Evolutionary conservation across 306 rosid species (phyloP), one percentile per base, ranked within the genome.

Genomic region (Vigna unguiculata): DNA sequence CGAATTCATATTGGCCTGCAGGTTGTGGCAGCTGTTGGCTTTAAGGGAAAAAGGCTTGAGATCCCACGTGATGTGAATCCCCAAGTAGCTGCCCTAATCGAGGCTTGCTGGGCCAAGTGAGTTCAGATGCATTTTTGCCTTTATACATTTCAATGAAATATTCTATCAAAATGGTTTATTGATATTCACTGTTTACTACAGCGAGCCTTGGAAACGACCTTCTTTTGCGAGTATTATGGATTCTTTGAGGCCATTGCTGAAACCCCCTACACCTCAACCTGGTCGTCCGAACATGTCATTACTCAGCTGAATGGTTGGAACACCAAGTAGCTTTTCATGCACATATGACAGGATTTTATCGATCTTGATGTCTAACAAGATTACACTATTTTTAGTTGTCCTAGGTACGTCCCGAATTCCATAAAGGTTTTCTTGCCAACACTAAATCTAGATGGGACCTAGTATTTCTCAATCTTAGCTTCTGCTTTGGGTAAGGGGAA

Each of bases 21-120:
- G 99, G 99, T 96, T 67, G 93, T 96, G 49, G 96, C 97, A 72
- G 99, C 99, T 76, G 99, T 96, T 87, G 99, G 92, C 75, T 91
- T 96, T 74, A 89, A 89, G 82, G 78, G 89, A 38, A 92, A 80
- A 85, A 91, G 99, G 83, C 99, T 88, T 30, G 98, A 96, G 77
- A 96, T 96, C 65, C 99, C 99, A 0, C 90, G 49, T 1, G 90
- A 92, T 85, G 74, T 93, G 87, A 93, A 90, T 81, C 92, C 96
- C 67, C 90, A 74, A 32, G 74, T 96, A 72, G 97, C 96, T 81
- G 86, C 91, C 25, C 58, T 96, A 70, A 96, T 96, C 63, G 98
- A 91, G 82, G 91, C 83, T 75, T 96, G 97, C 88, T 96, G 99
- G 99, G 98, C 97, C 61, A 87, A 88, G 99, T 96, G 85, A 86